Base-by-base conservation (phyloP, 2,329 filamentous ascomycete genomes). In the Echinosphaeria canescens region DNA sequence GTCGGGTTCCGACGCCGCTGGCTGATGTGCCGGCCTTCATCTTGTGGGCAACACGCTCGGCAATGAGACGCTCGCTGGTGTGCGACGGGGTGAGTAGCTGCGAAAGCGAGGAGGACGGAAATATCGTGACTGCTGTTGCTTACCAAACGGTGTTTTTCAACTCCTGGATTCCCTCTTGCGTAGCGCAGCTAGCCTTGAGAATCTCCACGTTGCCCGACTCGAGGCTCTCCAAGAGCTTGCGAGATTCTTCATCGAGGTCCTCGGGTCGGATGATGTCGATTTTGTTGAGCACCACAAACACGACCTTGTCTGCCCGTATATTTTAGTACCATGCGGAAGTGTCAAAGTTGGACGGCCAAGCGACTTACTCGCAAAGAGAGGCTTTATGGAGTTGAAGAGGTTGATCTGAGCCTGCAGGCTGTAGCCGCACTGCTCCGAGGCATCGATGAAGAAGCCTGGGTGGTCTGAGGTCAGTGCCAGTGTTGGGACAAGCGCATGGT, bases 391-490 rank as follows among this genome's bases (percentile, higher is more conserved):
- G 58, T 81, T 73, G 64, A 93, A 98, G 11, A 98, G 70, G 39
- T 82, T 74, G 47, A 93, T 85, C 56, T 98, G 88, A 6, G 84
- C 82, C 35, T 73, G 62, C 12, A 98, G 79, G 3, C 81, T 80
- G 56, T 93, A 98, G 31, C 88, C 88, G 41, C 84, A 93, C 58
- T 92, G 81, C 58, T 93, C 85, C 13, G 79, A 91, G 33, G 93
- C 59, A 58, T 95, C 85, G 79, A 95, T 92, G 47, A 95, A 95
- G 53, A 95, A 95, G 32, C n/a, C n/a, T n/a, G n/a, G n/a, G n/a
- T n/a, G n/a, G n/a, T n/a, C n/a, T n/a, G n/a, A n/a, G n/a, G n/a
- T n/a, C n/a, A n/a, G n/a, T n/a, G n/a, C n/a, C n/a, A n/a, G n/a
- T n/a, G n/a, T n/a, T n/a, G n/a, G n/a, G n/a, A n/a, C n/a, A n/a